Base-by-base conservation (phyloP, 306 rosid genomes). In the Leucaena leucocephala region DNA sequence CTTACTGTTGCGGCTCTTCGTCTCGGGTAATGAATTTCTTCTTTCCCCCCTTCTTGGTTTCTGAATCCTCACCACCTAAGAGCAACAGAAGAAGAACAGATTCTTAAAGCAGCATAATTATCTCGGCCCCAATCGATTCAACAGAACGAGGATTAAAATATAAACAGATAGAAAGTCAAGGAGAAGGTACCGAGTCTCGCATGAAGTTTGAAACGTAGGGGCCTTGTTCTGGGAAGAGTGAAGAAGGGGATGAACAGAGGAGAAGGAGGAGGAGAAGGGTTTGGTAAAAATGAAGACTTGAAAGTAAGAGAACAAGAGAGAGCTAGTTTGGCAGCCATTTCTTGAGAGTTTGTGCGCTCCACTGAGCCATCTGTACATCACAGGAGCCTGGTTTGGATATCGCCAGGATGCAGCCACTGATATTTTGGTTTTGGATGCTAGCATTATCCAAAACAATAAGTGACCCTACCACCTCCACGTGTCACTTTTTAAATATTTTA, bases 21-120 rank as follows among this genome's bases (percentile, higher is more conserved):
- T 96, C 98, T 80, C 91, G 90, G n/a, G 97, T 92, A 58, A 94
- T 92, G 67, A 94, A 94, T 50, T 91, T 94, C 80, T 84, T 94
- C 89, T 92, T 94, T 72, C 80, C 97, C 73, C 49, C 94, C 77
- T 88, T 89, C 72, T 85, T 84, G 79, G 45, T 40, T 65, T 91
- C 92, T 65, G 82, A 96, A 80, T 86, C 97, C 78, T 87, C 94
- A 83, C 91, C 96, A 75, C 96, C 97, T 93, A 80, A 82, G 13
- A 65, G 65, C 74, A 83, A 58, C 76, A 72, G 54, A 69, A 48
- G 10, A 63, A 66, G 63, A 54, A 7, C 59, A 54, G 16, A 67
- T 48, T 16, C 40, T 21, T 21, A 57, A 68, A 21, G 14, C 59
- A 54, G 77, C 52, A 22, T 64, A 54, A 74, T 54, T n/a, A 83